Conservation (phyloP, 192 early-diverging fungal species). For the Lobulomyces angularis region DNA sequence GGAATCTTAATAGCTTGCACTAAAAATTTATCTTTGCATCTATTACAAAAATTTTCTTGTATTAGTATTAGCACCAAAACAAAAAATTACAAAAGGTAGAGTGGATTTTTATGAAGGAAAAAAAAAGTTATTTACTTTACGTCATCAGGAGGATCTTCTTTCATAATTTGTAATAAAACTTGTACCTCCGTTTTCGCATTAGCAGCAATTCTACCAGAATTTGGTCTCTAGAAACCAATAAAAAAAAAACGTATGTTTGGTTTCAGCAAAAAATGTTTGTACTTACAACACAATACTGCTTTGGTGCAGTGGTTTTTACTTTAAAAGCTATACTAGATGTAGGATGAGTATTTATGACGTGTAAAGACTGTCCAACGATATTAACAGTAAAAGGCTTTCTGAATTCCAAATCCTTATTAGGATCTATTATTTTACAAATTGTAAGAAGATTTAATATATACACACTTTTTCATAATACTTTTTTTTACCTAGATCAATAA, state of each 20-base stretch:
- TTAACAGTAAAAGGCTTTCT: constrained; percentile 27
- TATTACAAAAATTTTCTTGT: too few species aligned
- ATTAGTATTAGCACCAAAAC: too few species aligned
- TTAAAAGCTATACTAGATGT: constrained; percentile 79
- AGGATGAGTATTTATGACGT: constrained; percentile 22
- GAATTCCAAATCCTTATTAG: constrained; percentile 28
- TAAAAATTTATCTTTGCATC: constrained; percentile 97
- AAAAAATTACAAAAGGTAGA: too few species aligned
- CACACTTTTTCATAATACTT: too few species aligned
- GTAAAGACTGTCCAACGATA: constrained; percentile 21
- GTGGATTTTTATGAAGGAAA: too few species aligned
- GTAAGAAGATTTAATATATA: too few species aligned
- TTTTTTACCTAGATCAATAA: too few species aligned
- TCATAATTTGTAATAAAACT: constrained; percentile 80
- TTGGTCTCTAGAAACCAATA: too few species aligned
- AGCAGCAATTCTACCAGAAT: constrained; percentile 68
- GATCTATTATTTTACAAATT: too few species aligned
- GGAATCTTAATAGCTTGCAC: constrained; percentile 76
- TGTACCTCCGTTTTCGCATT: constrained; percentile 57
- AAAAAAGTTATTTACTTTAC: too few species aligned
- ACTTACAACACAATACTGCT: constrained; percentile 93
- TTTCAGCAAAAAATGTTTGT: too few species aligned
- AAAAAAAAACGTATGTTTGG: too few species aligned
- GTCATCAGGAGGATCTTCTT: constrained; percentile 63
- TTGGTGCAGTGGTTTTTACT: constrained; percentile 97